These are phyloP conservation scores for Xylona heveae DNA, from an alignment of 495 filamentous ascomycete species.

Conservation along the genomic window DNA sequence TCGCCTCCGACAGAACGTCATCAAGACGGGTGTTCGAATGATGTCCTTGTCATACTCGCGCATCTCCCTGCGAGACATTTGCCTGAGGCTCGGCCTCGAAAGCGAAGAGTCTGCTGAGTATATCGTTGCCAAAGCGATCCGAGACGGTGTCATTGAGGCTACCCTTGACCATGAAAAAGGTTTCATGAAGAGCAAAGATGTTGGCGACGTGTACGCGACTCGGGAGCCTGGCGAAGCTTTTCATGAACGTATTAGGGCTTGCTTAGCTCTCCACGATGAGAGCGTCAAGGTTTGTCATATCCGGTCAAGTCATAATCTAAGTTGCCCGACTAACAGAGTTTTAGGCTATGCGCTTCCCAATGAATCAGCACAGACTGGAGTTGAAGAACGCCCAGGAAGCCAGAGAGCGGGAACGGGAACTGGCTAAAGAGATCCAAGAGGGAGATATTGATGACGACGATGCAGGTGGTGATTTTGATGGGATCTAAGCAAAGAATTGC, in stretches of 20 bases:
- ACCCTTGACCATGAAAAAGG: slow-evolving; percentile 82
- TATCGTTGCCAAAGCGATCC: slow-evolving; percentile 95
- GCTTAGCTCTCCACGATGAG: slow-evolving; percentile 81
- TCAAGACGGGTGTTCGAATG: slow-evolving; percentile 98
- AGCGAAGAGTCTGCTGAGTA: slow-evolving; percentile 95
- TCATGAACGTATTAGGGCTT: slow-evolving; percentile 85
- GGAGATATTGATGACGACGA: slow-evolving; percentile 96
- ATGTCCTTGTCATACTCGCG: slow-evolving; percentile 95
- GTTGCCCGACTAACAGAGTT: neutral
- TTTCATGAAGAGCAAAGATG: slow-evolving; percentile 96
- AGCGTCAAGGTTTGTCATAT: slow-evolving; percentile 64
- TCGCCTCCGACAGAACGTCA: slow-evolving; percentile 89
- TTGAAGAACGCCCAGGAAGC: slow-evolving; percentile 96
- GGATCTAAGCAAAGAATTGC: slow-evolving; percentile 36
- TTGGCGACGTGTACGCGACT: slow-evolving; percentile 87
- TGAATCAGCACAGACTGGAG: slow-evolving; percentile 97
- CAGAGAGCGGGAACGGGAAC: slow-evolving; percentile 79
- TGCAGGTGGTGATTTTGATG: slow-evolving; percentile 90
- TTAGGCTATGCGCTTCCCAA: slow-evolving; percentile 94
- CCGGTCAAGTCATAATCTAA: slow-evolving; percentile 2
- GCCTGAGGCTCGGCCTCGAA: slow-evolving; percentile 77
- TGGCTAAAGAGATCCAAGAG: slow-evolving; percentile 98
- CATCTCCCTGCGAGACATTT: slow-evolving; percentile 95
- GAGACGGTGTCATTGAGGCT: slow-evolving; percentile 95
- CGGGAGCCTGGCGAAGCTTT: slow-evolving; percentile 90